Conservation (phyloP, 1,284 basidiomycete species). For the Inonotus obliquus region DNA sequence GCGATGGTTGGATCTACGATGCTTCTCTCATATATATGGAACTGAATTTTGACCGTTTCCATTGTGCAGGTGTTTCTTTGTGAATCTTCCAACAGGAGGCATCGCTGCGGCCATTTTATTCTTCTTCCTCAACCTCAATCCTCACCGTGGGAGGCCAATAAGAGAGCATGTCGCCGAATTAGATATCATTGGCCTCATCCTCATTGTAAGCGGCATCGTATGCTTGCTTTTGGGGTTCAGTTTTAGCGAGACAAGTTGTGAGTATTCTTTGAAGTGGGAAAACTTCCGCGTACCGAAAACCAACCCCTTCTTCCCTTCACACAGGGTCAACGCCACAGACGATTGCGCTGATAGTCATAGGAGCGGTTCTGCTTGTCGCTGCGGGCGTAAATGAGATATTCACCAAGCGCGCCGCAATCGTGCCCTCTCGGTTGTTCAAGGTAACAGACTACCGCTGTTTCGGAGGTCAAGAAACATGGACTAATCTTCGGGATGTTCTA, state of each 20-base stretch:
- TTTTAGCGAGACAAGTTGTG: slow-evolving; percentile 63
- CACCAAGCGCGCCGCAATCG: slow-evolving; percentile 74
- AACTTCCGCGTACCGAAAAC: background rate
- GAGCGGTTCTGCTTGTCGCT: slow-evolving; percentile 50
- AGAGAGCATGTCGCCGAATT: slow-evolving; percentile 61
- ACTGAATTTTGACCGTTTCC: background rate
- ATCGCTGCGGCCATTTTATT: slow-evolving; percentile 68
- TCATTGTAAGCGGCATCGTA: slow-evolving; percentile 71
- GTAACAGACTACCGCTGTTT: slow-evolving; percentile 28
- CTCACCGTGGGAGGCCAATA: slow-evolving; percentile 54
- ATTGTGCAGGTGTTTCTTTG: slow-evolving; percentile 60
- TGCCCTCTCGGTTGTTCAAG: slow-evolving; percentile 78
- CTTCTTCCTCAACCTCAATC: slow-evolving; percentile 82
- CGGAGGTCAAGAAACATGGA: background rate
- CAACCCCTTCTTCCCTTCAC: background rate
- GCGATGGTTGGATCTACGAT: slow-evolving; percentile 50
- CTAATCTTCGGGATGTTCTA: slow-evolving; percentile 24
- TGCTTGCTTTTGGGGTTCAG: slow-evolving; percentile 83
- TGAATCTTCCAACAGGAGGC: slow-evolving; percentile 77
- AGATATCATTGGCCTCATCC: slow-evolving; percentile 69
- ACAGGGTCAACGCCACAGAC: slow-evolving; percentile 45
- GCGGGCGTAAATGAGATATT: slow-evolving; percentile 62
- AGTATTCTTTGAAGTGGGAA: slow-evolving; percentile 23
- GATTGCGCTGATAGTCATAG: slow-evolving; percentile 71
- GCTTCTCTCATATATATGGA: background rate